Base-by-base conservation (phyloP, 2,329 filamentous ascomycete species). In the Zopfia rhizophila region DNA sequence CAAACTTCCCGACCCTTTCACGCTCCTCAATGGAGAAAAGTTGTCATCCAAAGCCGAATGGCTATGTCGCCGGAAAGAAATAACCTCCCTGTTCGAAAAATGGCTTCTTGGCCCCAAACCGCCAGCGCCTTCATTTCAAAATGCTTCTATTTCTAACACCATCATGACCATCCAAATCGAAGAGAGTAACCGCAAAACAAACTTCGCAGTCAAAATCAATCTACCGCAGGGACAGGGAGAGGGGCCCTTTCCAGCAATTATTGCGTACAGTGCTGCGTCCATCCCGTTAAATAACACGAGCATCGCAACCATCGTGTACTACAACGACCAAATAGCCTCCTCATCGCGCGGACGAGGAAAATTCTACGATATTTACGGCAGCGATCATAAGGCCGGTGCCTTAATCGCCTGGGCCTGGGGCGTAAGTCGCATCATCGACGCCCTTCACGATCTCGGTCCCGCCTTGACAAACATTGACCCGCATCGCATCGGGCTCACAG, bases 391-490 rank as follows among this genome's bases (percentile, higher is more conserved):
- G 18, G 80, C 81, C 4, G 77, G 79, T 21, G 80, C 80, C 3
- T 65, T 82, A 51, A 82, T 77, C 3, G 79, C 82, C 25, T 84
- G 82, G 82, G 77, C 80, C 3, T 84, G 81, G 80, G 81, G 78
- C 37, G 78, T 82, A 3, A 76, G 76, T 53, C 78, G 79, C 19
- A 73, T 84, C 46, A 75, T 84, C 48, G 81, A 84, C 60, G 78
- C 74, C 2, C 71, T 84, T 27, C 79, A 82, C 68, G 63, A 32
- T 11, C 72, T 70, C n/a, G 71, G 72, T 1, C 56, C 5, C 45
- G 23, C 13, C 45, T 7, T 27, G 7, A 70, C 72, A 22, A 42
- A 58, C n/a, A 82, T 84, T 61, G 40, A 58, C 27, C 13, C 53
- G 11, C 22, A 22, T 3, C 45, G 44, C 16, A 12, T 58, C 18